Conservation (phyloP, 192 early-diverging fungal species). For the Gigaspora rosea region DNA sequence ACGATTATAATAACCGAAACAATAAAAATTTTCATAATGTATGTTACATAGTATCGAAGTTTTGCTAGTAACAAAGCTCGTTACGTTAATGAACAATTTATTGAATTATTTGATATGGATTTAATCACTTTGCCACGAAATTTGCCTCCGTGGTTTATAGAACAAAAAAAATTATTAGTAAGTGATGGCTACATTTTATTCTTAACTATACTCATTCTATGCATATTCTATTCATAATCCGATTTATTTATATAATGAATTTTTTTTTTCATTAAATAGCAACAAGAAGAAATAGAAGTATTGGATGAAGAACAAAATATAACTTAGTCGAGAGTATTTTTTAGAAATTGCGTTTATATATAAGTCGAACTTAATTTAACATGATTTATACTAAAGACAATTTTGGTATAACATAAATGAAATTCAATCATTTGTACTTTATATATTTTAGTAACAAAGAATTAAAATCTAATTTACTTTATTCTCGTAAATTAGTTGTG, state of each 20-base stretch:
- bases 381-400: no score
- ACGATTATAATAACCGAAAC: not conserved
- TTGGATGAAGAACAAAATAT: no score
- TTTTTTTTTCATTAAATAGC: not conserved
- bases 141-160: conserved; percentile 81
- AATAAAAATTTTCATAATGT: conserved; percentile 1
- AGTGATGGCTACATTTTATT: not conserved
- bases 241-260: not conserved
- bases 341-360: no score
- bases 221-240: no score
- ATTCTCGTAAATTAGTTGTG: no score
- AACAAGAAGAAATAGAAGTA: not conserved
- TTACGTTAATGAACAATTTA: conserved; percentile 91
- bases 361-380: no score
- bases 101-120: conserved; percentile 93
- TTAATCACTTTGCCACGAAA: conserved; percentile 79
- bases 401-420: no score
- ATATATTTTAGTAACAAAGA: no score
- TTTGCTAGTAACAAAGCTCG: conserved; percentile 88
- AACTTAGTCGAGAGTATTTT: no score
- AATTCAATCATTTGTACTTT: no score
- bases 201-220: not conserved
- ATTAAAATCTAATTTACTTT: no score
- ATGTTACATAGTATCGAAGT: conserved; percentile 83
- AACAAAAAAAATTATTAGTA: conserved; percentile 67